Evolutionary conservation across 2,329 filamentous ascomycete genomes (phyloP), one percentile per base, ranked within the genome.

Genomic region (Truncatella angustata): DNA sequence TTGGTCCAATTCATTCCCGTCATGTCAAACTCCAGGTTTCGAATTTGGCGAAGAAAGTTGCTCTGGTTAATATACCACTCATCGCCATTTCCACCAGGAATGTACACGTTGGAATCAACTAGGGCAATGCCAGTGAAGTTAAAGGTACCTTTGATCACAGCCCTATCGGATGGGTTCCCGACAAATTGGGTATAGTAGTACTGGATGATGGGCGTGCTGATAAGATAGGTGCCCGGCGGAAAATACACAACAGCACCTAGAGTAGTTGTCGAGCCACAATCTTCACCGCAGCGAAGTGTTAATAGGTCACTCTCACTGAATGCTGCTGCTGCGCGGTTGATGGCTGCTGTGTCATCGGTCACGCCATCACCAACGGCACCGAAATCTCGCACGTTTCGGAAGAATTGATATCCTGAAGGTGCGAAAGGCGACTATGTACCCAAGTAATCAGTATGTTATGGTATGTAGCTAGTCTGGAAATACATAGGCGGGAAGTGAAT

Each of bases 341-440:
- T 80, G 12, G 81, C 82, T 7, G 73, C 75, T 1, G 90, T 92
- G 63, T 94, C 90, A 58, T 94, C 90, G 1, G 87, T 86, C 2
- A 67, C 66, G n/a, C n/a, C n/a, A n/a, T n/a, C n/a, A n/a, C n/a
- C n/a, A n/a, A n/a, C n/a, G n/a, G n/a, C n/a, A n/a, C n/a, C n/a
- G n/a, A n/a, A n/a, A n/a, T n/a, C n/a, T n/a, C n/a, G n/a, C n/a
- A n/a, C n/a, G n/a, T n/a, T n/a, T n/a, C n/a, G n/a, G n/a, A n/a
- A n/a, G n/a, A n/a, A n/a, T n/a, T n/a, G n/a, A n/a, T n/a, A n/a
- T n/a, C n/a, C n/a, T n/a, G n/a, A n/a, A n/a, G n/a, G n/a, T n/a
- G n/a, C n/a, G n/a, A n/a, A n/a, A n/a, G n/a, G n/a, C n/a, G n/a
- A n/a, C n/a, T n/a, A n/a, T n/a, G n/a, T n/a, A n/a, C n/a, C n/a